These are phyloP conservation scores for Boletus sp. DNA, from an alignment of 768 basidiomycete genomes.

Conservation along the genomic window DNA sequence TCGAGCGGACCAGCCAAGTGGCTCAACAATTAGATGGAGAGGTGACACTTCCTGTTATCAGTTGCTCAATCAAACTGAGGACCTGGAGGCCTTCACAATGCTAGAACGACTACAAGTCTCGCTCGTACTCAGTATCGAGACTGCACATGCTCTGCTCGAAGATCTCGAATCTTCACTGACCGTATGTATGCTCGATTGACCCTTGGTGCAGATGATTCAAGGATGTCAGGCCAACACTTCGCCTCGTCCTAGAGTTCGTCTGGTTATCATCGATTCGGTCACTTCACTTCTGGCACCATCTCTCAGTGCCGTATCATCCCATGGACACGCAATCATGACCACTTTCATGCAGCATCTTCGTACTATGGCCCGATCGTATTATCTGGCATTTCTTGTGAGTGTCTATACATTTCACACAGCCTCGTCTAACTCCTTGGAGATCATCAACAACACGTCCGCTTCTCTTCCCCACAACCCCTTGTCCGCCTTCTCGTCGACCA, in stretches of 20 bases:
- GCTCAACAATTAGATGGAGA: slow-evolving; percentile 27
- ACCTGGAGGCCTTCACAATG: slow-evolving; percentile 30
- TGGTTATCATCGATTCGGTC: slow-evolving; percentile 62
- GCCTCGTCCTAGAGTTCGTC: slow-evolving; percentile 30
- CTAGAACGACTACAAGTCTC: slow-evolving; percentile 60
- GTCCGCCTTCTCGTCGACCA: slow-evolving; percentile 34
- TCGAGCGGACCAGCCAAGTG: slow-evolving; percentile 42
- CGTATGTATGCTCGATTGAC: slow-evolving; percentile 19
- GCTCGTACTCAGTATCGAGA: slow-evolving; percentile 54
- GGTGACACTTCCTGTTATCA: slow-evolving; percentile 20
- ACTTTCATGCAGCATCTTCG: slow-evolving; percentile 67
- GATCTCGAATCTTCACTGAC: slow-evolving; percentile 32
- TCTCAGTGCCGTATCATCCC: slow-evolving; percentile 61
- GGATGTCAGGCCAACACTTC: slow-evolving; percentile 8
- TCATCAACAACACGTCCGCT: slow-evolving; percentile 55
- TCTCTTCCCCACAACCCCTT: slow-evolving; percentile 30
- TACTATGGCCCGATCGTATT: slow-evolving; percentile 41
- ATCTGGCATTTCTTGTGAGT: slow-evolving; percentile 54
- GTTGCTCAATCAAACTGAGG: slow-evolving; percentile 3
- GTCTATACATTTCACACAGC: not conserved
- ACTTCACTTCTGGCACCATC: slow-evolving; percentile 62
- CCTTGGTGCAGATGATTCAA: slow-evolving; percentile 1
- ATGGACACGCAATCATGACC: slow-evolving; percentile 75
- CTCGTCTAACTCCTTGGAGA: slow-evolving; percentile 35
- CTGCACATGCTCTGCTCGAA: slow-evolving; percentile 50